These are phyloP conservation scores for Aspergillus hancockii DNA, from an alignment of 495 filamentous ascomycete genomes.

Conservation along the genomic window DNA sequence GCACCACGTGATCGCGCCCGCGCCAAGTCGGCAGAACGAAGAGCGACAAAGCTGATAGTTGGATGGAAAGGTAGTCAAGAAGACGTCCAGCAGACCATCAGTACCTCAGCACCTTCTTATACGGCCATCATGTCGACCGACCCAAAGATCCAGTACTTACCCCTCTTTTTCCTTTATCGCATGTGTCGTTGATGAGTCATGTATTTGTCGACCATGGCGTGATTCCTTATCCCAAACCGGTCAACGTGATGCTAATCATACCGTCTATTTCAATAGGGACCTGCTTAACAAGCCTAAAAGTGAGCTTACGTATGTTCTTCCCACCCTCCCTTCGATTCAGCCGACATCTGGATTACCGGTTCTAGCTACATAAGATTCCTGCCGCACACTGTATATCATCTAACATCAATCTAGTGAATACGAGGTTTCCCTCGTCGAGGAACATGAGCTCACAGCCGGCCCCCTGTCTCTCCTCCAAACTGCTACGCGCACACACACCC, in stretches of 20 bases:
- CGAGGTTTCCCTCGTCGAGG: conserved; percentile 83
- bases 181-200: conserved; percentile 21
- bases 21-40: conserved; percentile 12
- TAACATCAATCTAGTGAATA: conserved; percentile 65
- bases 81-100: conserved; percentile 1
- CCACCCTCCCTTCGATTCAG: conserved; percentile 1
- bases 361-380: not conserved
- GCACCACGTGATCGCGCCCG: conserved; percentile 22
- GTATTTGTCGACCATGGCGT: conserved; percentile 10
- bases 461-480: conserved; percentile 91
- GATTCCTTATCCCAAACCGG: conserved; percentile 5
- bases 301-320: conserved; percentile 71
- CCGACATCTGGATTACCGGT: not conserved
- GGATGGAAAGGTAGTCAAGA: not conserved
- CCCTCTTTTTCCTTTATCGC: conserved; percentile 14
- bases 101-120: conserved; percentile 27
- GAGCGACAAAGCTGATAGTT: conserved; percentile 3
- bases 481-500: conserved; percentile 80
- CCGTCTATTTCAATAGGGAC: conserved; percentile 53
- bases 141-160: conserved; percentile 71
- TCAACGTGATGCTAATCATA: conserved; percentile 29
- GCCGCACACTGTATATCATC: conserved; percentile 6
- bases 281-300: conserved; percentile 76
- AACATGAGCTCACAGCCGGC: conserved; percentile 85
- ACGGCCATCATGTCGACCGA: conserved; percentile 63